phyloP scores from a whole-genome alignment of 2,329 filamentous ascomycete species.

The Hirsutella rhossiliensis region DNA sequence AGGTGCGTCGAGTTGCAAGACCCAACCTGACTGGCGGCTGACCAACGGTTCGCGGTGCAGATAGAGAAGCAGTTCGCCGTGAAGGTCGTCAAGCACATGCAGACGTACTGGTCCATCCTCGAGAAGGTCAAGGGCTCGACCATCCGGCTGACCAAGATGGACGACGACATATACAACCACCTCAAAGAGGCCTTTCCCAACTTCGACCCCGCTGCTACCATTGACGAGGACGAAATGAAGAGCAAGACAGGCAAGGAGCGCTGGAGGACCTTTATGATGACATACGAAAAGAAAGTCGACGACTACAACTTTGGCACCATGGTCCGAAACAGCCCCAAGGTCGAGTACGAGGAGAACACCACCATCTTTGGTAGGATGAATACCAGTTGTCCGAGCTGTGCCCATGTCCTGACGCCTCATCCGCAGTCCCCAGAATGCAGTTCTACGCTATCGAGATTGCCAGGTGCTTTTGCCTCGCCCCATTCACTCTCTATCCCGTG shows the following conservation, averaged over 20 bases:
- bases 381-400: not conserved
- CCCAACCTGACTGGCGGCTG: not conserved
- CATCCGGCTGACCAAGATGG: constrained; percentile 82
- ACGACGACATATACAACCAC: constrained; percentile 89
- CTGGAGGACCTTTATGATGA: constrained; percentile 90
- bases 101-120: constrained; percentile 94
- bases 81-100: constrained; percentile 92
- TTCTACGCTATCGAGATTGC: constrained; percentile 43
- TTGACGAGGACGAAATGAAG: constrained; percentile 95
- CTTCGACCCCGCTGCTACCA: constrained; percentile 68
- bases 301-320: constrained; percentile 99
- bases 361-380: constrained; percentile 74
- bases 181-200: constrained; percentile 84
- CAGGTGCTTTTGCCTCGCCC: constrained; percentile 14
- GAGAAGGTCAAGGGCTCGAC: constrained; percentile 82
- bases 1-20: constrained; percentile 37
- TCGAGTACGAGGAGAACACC: constrained; percentile 76
- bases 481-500: not conserved
- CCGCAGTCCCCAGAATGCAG: constrained; percentile 40
- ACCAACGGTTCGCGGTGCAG: constrained; percentile 28
- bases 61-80: constrained; percentile 99
- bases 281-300: constrained; percentile 87
- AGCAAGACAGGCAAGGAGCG: constrained; percentile 87
- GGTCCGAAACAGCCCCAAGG: constrained; percentile 64
- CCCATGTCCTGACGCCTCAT: not conserved